These are phyloP conservation scores for Hymenoscyphus salicellus DNA, from an alignment of 2,329 filamentous ascomycete species.

Conservation along the genomic window DNA sequence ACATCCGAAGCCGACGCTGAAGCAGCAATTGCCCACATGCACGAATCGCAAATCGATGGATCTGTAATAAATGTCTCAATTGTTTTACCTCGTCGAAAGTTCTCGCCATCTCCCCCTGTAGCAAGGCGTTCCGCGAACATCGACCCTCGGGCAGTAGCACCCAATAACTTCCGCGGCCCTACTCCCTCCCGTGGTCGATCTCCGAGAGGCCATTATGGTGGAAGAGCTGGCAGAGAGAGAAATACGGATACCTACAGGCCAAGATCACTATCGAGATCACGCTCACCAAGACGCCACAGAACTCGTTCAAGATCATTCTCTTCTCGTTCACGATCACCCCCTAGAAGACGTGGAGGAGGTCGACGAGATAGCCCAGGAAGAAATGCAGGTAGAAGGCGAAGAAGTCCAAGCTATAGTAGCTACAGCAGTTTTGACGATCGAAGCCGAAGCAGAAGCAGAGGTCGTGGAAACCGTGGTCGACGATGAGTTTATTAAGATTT, in stretches of 20 bases:
- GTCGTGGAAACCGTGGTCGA: conserved; percentile 30
- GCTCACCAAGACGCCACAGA: conserved; percentile 40
- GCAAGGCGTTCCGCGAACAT: conserved; percentile 62
- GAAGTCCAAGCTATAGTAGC: conserved; percentile 62
- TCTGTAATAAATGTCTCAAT: conserved; percentile 38
- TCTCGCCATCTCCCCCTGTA: conserved; percentile 74
- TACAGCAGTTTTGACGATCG: conserved; percentile 55
- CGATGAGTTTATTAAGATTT: conserved; percentile 22
- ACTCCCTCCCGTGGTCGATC: conserved; percentile 30
- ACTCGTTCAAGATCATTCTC: conserved; percentile 41
- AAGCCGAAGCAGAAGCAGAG: conserved; percentile 39
- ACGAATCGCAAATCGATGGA: conserved; percentile 71
- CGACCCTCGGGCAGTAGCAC: conserved; percentile 46
- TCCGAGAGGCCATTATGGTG: conserved; percentile 25
- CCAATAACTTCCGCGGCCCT: conserved; percentile 25
- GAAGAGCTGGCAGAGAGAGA: conserved; percentile 31
- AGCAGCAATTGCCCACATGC: conserved; percentile 90
- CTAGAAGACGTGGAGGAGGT: conserved; percentile 32
- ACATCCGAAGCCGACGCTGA: conserved; percentile 75
- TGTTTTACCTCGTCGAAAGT: conserved; percentile 50
- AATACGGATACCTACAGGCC: conserved; percentile 38
- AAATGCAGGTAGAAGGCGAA: conserved; percentile 42
- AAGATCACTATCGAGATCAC: conserved; percentile 40
- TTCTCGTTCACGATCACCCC: conserved; percentile 39
- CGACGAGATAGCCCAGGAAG: conserved; percentile 31